Conservation (phyloP, 345 rosid species). For the Eucalyptus curtisii region DNA sequence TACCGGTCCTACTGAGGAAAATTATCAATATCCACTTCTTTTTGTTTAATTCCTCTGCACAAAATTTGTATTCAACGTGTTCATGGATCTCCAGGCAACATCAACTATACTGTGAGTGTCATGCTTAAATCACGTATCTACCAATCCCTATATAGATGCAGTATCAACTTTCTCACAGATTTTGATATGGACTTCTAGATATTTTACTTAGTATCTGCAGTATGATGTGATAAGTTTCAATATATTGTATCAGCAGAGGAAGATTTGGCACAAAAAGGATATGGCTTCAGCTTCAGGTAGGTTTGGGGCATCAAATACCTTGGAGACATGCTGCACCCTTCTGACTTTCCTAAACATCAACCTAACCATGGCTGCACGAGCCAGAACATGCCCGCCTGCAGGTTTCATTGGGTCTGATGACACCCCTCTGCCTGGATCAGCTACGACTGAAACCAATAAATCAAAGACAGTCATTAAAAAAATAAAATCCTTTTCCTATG, state of each 20-base stretch:
- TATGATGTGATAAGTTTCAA: background rate
- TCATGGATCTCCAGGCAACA: background rate
- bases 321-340: background rate
- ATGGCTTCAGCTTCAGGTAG: background rate
- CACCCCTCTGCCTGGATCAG: background rate
- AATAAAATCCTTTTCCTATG: background rate
- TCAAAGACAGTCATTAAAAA: background rate
- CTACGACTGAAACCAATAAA: background rate
- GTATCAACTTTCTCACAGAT: background rate
- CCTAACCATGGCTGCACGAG: background rate
- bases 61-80: rapidly evolving
- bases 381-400: background rate
- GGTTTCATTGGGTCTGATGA: background rate
- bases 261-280: slow-evolving; percentile 21
- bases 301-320: background rate
- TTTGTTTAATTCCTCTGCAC: background rate
- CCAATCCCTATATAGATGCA: background rate
- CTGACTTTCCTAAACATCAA: background rate
- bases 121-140: background rate
- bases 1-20: too few relatives aligned
- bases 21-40: slow-evolving; percentile 7
- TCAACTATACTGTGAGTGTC: background rate
- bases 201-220: background rate
- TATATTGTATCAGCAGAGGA: background rate
- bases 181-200: background rate